Evolutionary conservation across 2,329 filamentous ascomycete species (phyloP).

Genomic region (Boeremia lycopersici): DNA sequence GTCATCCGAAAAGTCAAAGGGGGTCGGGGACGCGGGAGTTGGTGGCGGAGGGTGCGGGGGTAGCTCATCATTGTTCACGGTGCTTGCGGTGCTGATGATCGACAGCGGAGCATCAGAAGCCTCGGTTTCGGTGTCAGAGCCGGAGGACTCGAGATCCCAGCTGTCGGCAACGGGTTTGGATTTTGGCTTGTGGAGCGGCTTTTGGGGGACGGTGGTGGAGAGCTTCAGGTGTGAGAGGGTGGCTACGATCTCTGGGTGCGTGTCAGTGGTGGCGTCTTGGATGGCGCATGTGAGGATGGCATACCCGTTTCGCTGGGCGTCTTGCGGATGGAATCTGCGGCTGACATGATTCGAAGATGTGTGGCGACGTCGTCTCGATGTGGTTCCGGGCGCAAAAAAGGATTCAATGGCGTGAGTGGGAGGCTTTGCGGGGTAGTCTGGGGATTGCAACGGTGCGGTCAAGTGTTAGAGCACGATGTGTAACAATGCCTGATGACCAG

Average conservation of each 20-base stretch:
- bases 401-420: not conserved
- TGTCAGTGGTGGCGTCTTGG: constrained; percentile 6
- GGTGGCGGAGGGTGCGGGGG: constrained; percentile 42
- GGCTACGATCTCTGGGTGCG: constrained; percentile 41
- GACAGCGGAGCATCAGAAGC: constrained; percentile 32
- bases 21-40: constrained; percentile 43
- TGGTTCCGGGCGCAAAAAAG: not conserved
- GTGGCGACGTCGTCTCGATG: not conserved
- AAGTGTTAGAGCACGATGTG: not conserved
- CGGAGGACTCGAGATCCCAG: constrained; percentile 74
- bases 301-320: constrained; percentile 29
- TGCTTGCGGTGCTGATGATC: constrained; percentile 13
- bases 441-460: constrained; percentile 5
- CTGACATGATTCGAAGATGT: constrained; percentile 14
- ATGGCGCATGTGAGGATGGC: not conserved
- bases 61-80: constrained; percentile 8
- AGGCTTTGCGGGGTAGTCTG: constrained; percentile 18
- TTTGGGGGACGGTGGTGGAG: constrained; percentile 40
- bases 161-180: constrained; percentile 65
- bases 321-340: constrained; percentile 19
- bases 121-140: constrained; percentile 43
- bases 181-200: constrained; percentile 42
- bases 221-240: constrained; percentile 47
- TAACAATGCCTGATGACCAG: not conserved
- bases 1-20: constrained; percentile 42